These are phyloP conservation scores for Coccomyxa subellipsoidea DNA, from an alignment of 163 green algal species.

Conservation along the genomic window DNA sequence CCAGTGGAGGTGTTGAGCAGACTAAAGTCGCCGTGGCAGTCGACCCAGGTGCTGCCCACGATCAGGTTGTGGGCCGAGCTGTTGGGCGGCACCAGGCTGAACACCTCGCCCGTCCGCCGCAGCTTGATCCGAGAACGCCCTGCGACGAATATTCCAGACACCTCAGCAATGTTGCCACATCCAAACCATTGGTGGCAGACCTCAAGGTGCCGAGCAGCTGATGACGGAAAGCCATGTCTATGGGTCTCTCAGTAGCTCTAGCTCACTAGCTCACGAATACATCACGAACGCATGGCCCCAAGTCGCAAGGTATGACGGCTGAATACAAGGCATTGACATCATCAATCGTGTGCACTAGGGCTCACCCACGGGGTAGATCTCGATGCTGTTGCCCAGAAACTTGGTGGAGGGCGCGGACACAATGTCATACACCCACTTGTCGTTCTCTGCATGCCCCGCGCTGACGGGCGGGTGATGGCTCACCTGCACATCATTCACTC, in stretches of 20 bases:
- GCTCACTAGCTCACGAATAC: no score
- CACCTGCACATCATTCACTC: slow-evolving; percentile 58
- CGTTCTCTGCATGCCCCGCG: slow-evolving; percentile 82
- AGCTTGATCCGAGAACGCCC: slow-evolving; percentile 83
- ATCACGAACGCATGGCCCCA: no score
- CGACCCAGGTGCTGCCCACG: slow-evolving; percentile 79
- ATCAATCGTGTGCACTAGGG: neutral
- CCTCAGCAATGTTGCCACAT: neutral
- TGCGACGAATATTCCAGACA: slow-evolving; percentile 24
- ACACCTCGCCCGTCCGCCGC: slow-evolving; percentile 71
- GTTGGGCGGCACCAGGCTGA: slow-evolving; percentile 84
- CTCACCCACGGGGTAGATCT: slow-evolving; percentile 87
- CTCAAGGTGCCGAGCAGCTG: neutral
- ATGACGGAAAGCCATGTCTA: neutral
- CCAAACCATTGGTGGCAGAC: neutral
- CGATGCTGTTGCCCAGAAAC: slow-evolving; percentile 95
- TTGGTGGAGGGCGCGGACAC: slow-evolving; percentile 93
- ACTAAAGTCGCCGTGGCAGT: slow-evolving; percentile 80
- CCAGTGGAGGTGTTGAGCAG: slow-evolving; percentile 78
- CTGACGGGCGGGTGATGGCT: slow-evolving; percentile 92
- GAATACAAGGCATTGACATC: no score
- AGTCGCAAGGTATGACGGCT: no score
- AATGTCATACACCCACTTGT: slow-evolving; percentile 88
- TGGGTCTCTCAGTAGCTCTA: no score
- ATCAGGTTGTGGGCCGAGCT: slow-evolving; percentile 93